These are phyloP conservation scores for Chaetomiaceae sp. DNA, from an alignment of 2,329 filamentous ascomycete genomes.

Conservation along the genomic window DNA sequence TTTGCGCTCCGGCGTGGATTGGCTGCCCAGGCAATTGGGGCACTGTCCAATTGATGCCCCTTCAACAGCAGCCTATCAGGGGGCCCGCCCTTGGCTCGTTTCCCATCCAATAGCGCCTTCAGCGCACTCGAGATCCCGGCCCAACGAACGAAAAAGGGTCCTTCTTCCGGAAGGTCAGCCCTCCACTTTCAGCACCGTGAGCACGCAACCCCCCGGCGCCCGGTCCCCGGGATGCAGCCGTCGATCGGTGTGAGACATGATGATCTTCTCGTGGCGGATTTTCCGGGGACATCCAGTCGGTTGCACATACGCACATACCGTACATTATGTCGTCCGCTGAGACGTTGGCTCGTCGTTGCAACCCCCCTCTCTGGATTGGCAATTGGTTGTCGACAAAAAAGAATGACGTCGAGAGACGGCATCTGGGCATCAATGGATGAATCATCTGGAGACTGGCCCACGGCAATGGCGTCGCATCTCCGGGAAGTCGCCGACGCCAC, in stretches of 20 bases:
- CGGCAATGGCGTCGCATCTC: background rate
- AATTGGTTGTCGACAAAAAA: too few species aligned
- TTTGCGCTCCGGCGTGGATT: slow-evolving; percentile 5
- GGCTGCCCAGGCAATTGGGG: slow-evolving; percentile 1
- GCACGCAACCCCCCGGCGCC: too few species aligned
- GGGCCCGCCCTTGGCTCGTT: slow-evolving; percentile 10
- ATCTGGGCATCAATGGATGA: too few species aligned
- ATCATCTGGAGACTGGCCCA: too few species aligned
- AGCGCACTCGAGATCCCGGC: slow-evolving; percentile 6
- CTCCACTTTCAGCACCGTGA: slow-evolving; percentile 7
- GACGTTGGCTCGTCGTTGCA: too few species aligned
- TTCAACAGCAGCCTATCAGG: slow-evolving; percentile 2
- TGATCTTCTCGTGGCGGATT: background rate
- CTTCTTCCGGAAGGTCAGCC: background rate
- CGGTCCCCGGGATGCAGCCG: too few species aligned
- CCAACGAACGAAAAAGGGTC: slow-evolving; percentile 6
- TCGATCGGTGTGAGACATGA: slow-evolving; percentile 8
- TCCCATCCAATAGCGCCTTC: slow-evolving; percentile 21
- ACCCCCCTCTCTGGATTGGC: too few species aligned
- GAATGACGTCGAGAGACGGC: background rate
- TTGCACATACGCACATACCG: too few species aligned
- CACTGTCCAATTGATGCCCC: background rate
- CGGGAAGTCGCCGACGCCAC: slow-evolving; percentile 1
- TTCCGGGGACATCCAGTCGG: too few species aligned
- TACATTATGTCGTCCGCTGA: too few species aligned